Base-by-base conservation (phyloP, 2,329 filamentous ascomycete species). In the Pseudogymnoascus sp. region DNA sequence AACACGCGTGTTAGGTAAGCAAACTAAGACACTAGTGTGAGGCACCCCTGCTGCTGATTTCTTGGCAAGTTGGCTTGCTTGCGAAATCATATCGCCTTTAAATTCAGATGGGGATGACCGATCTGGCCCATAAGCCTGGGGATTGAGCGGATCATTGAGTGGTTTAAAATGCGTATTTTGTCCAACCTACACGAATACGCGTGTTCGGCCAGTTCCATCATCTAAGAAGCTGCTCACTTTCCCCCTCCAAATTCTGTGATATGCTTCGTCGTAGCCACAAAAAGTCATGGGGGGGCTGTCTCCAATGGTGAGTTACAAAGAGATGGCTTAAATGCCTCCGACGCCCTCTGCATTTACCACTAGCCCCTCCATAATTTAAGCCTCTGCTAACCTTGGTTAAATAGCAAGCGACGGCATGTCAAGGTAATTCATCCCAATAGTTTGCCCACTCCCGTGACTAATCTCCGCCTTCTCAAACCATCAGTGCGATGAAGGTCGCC, bases 211-310 rank as follows among this genome's bases (percentile, higher is more conserved):
- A 55, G 19, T 55, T 33, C 25, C 16, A 33, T 19, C 49, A 33
- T 33, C 49, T 33, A 55, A 19, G 12, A 33, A 19, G 25, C n/a
- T n/a, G 8, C n/a, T 19, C n/a, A 19, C 28, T 33, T 55, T 22
- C n/a, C 25, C 9, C 9, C 25, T 33, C 8, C 5, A 19, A 6
- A 55, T 16, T 33, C 28, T 55, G 28, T 42, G 16, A 60, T 60
- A 60, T 60, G 66, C 66, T 69, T 60, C 66, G 68, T 62, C 69
- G 71, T 33, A 67, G 67, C 60, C 72, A 74, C 67, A 72, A 70
- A 62, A 74, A 74, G 67, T 73, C 72, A 14, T 67, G 69, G 41
- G 65, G 63, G 11, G 72, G 72, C 22, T 74, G 72, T 62, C 63
- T 66, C 14, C 68, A 71, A 64, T 74, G 69, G 66, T 68, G 41